Evolutionary conservation across 208 protist species (phyloP).

Genomic region (Vickermania spadyakhi): DNA sequence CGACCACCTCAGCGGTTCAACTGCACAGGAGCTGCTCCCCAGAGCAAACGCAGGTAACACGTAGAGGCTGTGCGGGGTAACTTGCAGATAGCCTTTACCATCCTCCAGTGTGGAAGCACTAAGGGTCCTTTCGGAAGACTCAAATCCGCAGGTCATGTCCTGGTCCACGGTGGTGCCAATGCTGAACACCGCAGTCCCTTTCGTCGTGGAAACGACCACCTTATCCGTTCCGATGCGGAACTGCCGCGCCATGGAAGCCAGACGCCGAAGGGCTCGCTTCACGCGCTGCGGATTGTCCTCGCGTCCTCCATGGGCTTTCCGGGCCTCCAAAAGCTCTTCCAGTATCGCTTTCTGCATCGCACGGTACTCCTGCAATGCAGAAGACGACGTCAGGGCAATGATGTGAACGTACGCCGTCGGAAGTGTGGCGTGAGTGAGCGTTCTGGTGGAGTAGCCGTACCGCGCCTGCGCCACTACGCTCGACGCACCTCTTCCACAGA

Average conservation of each 20-base stretch:
- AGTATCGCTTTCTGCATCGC: constrained; percentile 33
- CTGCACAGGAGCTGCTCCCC: background rate
- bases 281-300: no score
- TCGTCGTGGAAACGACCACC: constrained; percentile 50
- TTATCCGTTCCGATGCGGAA: constrained; percentile 15
- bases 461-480: constrained; percentile 53
- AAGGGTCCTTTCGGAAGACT: constrained; percentile 58
- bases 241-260: constrained; percentile 2
- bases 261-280: constrained; percentile 5
- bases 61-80: constrained; percentile 52
- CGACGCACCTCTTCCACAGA: constrained; percentile 53
- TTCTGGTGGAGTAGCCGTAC: constrained; percentile 63
- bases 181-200: constrained; percentile 47
- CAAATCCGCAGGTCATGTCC: constrained; percentile 46
- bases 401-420: constrained; percentile 33
- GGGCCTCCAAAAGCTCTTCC: constrained; percentile 19
- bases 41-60: constrained; percentile 11
- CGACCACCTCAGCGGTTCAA: constrained; percentile 42
- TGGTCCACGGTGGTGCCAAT: constrained; percentile 42
- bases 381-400: constrained; percentile 34
- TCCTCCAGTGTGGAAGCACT: constrained; percentile 50
- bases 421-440: constrained; percentile 35
- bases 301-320: no score
- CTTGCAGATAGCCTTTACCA: constrained; percentile 68
- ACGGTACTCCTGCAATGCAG: background rate